A percentile compares a stretch with the other conserved stretches of the same genome.
Evolutionary conservation across 108 stramenopile genomes (phyloP).

Genomic region (Stephanodiscus triporus): DNA sequence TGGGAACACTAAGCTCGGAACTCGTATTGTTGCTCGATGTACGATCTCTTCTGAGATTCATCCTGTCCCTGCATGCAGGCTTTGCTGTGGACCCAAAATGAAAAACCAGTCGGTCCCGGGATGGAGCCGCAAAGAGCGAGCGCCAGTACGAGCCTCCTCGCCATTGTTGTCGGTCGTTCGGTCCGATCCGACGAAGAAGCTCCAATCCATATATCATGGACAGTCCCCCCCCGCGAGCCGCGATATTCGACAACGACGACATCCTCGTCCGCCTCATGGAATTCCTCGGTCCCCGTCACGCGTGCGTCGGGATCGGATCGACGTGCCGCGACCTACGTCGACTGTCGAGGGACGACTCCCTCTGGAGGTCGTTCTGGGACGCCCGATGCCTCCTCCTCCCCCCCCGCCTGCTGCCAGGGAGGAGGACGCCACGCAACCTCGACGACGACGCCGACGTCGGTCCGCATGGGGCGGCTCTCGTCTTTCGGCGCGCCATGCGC

Average conservation of each 20-base stretch:
- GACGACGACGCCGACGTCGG: neutral
- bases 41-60: no score
- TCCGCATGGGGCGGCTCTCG: slow-evolving; percentile 13
- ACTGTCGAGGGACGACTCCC: slow-evolving; percentile 19
- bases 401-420: neutral
- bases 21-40: no score
- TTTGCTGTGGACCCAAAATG: no score
- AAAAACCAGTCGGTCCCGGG: no score
- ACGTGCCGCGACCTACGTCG: slow-evolving; percentile 22
- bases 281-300: slow-evolving; percentile 32
- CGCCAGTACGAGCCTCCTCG: no score
- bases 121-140: no score
- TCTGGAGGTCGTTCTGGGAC: slow-evolving; percentile 33
- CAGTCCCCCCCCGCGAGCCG: neutral
- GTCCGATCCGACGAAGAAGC: no score
- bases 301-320: slow-evolving; percentile 19
- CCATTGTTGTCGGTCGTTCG: no score
- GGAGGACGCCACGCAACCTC: neutral
- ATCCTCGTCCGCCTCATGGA: slow-evolving; percentile 26
- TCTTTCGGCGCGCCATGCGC: slow-evolving; percentile 20
- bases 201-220: neutral
- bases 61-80: no score
- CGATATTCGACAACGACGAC: slow-evolving; percentile 19
- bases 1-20: no score
- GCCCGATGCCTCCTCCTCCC: slow-evolving; percentile 9